Evolutionary conservation across 2,329 filamentous ascomycete species (phyloP).

Genomic region (Decorospora gaudefroyi): DNA sequence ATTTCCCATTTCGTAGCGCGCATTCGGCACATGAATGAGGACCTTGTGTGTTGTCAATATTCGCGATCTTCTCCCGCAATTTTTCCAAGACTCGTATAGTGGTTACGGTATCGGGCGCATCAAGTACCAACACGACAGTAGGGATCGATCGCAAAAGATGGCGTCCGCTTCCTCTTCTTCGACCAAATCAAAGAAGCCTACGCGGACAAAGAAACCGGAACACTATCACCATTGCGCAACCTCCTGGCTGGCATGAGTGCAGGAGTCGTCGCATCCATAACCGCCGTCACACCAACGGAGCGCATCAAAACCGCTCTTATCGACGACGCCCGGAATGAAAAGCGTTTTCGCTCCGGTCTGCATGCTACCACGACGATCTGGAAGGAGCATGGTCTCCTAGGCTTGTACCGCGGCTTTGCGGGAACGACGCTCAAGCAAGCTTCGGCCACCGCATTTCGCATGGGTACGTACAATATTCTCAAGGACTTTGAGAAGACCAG

Average conservation of each 20-base stretch:
- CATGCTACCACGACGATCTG: conserved; percentile 59
- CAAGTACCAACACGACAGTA: conserved; percentile 24
- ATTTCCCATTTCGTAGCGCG: no score
- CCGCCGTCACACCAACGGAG: conserved; percentile 70
- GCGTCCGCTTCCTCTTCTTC: conserved; percentile 68
- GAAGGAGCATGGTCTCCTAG: conserved; percentile 58
- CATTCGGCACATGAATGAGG: no score
- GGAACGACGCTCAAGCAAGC: conserved; percentile 67
- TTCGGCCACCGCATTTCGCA: conserved; percentile 63
- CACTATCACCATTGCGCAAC: conserved; percentile 60
- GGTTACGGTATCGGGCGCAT: not conserved
- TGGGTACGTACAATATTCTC: conserved; percentile 66
- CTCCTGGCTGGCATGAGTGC: conserved; percentile 68
- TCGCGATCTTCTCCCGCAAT: conserved; percentile 7
- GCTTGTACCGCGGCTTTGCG: conserved; percentile 62
- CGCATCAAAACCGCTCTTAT: conserved; percentile 70
- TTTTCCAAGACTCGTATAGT: not conserved
- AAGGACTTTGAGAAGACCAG: conserved; percentile 61
- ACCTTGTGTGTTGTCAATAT: no score
- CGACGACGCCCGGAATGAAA: conserved; percentile 60
- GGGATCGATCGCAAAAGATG: conserved; percentile 67
- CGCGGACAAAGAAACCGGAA: conserved; percentile 60
- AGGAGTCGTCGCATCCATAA: conserved; percentile 64
- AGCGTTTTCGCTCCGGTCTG: conserved; percentile 55
- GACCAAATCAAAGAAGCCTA: conserved; percentile 66